Evolutionary conservation across 2,329 filamentous ascomycete species (phyloP), one percentile per base, ranked within the genome.

Genomic region (Aureobasidium sp.): DNA sequence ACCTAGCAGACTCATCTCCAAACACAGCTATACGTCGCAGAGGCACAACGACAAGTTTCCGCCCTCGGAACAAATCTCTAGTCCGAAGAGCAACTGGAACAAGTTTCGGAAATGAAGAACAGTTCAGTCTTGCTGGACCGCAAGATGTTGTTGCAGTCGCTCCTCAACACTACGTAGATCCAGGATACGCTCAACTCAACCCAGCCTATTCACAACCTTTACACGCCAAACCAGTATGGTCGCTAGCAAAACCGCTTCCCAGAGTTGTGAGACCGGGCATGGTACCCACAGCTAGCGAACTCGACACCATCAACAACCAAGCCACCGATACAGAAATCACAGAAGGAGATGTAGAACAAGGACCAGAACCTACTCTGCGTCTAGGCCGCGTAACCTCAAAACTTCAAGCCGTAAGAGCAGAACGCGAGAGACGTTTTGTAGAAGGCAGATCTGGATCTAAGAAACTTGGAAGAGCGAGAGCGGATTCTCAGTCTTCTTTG

Each of bases 251-350:
- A 11, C 53, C 61, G 1, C 34, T 62, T 3, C 61, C 61, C 13
- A 34, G 61, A 2, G 47, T 59, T 3, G 42, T 62, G 37, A 45
- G 61, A 11, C 61, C 61, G 5, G 61, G 61, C n/a, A 62, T 62
- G 61, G 53, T 62, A 1, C 59, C 59, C 10, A 55, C 59, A 1
- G 41, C 59, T 7, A 59, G 57, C 29, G 57, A 59, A 8, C 14
- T 59, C 11, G 29, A 59, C 6, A 49, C 5, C 21, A 45, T 59
- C 44, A 25, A 41, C 4, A 8, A 50, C 3, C 57, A 42, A 44
- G 16, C 11, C 25, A 29, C 7, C 5, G 47, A 49, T 16, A 34
- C 27, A 6, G 36, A 41, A 1, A 59, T 59, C 47, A 59, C 57
- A 21, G 57, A 59, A 10, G 47, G 47, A 7, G 57, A 59, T 51